Evolutionary conservation across 345 rosid species (phyloP).

Genomic region (Hibiscus mutabilis): DNA sequence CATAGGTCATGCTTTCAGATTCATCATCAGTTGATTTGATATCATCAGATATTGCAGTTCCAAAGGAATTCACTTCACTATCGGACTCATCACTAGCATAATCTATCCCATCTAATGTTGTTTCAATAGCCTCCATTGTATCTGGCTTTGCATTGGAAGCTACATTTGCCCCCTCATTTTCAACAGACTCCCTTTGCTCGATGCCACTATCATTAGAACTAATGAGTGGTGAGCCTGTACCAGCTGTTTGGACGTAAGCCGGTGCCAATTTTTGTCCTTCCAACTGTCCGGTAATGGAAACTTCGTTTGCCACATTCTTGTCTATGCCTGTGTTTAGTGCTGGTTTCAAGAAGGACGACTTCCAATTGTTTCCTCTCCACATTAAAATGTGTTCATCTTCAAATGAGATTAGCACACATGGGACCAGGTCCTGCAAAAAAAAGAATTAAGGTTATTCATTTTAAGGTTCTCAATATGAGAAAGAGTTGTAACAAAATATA

Average conservation of each 20-base stretch:
- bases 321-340: not conserved
- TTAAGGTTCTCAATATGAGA: not conserved
- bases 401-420: constrained; percentile 80
- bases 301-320: not conserved
- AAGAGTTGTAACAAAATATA: not conserved
- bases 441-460: not conserved
- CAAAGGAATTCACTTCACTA: not conserved
- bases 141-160: constrained; percentile 14
- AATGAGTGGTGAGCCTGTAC: not conserved
- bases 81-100: constrained; percentile 7
- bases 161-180: not conserved
- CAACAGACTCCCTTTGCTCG: constrained; percentile 14
- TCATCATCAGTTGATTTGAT: constrained; percentile 2
- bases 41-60: constrained; percentile 5
- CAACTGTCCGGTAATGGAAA: constrained; percentile 11
- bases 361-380: constrained; percentile 84
- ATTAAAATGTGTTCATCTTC: constrained; percentile 68
- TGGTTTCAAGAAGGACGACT: constrained; percentile 37
- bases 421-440: constrained; percentile 68
- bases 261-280: constrained; percentile 25
- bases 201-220: constrained; percentile 19
- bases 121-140: constrained; percentile 13
- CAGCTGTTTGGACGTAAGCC: constrained; percentile 11
- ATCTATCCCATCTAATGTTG: not conserved
- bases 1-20: constrained; percentile 19